A percentile compares a stretch with the other conserved stretches of the same genome.
Evolutionary conservation across 1,284 basidiomycete genomes (phyloP).

Genomic region (Exobasidium rhododendri): DNA sequence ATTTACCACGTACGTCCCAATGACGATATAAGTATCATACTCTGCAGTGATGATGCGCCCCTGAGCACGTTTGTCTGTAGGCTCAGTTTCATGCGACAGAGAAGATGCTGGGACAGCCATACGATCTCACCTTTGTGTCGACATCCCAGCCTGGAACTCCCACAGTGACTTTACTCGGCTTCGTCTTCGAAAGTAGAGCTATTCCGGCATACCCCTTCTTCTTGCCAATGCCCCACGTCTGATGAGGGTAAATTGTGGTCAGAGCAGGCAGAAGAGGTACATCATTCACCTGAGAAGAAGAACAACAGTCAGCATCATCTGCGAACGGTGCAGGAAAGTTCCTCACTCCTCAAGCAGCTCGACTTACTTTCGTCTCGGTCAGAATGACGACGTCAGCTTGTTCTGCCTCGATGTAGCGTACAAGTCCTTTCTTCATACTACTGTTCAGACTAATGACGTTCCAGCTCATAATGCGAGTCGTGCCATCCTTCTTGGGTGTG

Average conservation of each 20-base stretch:
- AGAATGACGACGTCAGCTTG: slow-evolving; percentile 48
- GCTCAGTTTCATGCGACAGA: slow-evolving; percentile 21
- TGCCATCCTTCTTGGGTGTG: slow-evolving; percentile 17
- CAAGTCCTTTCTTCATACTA: slow-evolving; percentile 44
- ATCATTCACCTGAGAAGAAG: slow-evolving; percentile 27
- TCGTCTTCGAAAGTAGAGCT: slow-evolving; percentile 73
- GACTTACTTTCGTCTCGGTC: slow-evolving; percentile 48
- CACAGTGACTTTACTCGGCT: slow-evolving; percentile 60
- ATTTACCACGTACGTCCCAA: slow-evolving; percentile 85
- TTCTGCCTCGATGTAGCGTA: slow-evolving; percentile 49
- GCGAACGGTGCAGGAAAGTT: neutral
- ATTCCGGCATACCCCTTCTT: slow-evolving; percentile 64
- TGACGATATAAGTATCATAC: slow-evolving; percentile 68
- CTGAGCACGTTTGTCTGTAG: slow-evolving; percentile 24
- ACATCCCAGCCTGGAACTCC: slow-evolving; percentile 6
- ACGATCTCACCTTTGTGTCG: slow-evolving; percentile 43
- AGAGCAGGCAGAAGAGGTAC: slow-evolving; percentile 38
- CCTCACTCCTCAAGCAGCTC: too few relatives aligned
- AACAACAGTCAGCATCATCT: neutral
- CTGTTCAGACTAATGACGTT: slow-evolving; percentile 49
- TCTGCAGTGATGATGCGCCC: slow-evolving; percentile 66
- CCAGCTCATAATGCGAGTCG: slow-evolving; percentile 39
- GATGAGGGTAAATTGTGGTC: slow-evolving; percentile 39
- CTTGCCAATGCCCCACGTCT: slow-evolving; percentile 51
- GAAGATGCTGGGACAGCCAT: slow-evolving; percentile 62